These are phyloP conservation scores for Nitzschia inconspicua DNA, from an alignment of 108 stramenopile genomes.

Conservation along the genomic window DNA sequence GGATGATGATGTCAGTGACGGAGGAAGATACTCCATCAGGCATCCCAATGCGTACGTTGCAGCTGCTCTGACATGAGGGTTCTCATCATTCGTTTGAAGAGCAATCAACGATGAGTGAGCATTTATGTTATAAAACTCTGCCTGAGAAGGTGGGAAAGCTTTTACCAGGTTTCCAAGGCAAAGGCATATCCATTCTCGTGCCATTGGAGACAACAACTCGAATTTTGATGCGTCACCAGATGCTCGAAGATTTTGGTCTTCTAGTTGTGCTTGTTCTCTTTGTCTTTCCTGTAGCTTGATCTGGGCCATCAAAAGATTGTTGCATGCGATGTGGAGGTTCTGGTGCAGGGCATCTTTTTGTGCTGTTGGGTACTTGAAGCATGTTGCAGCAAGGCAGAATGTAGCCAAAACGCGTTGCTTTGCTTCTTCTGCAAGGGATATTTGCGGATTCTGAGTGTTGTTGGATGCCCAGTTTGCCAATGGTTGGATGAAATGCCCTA, in stretches of 20 bases:
- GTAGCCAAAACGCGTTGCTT: slow-evolving; percentile 87
- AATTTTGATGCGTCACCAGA: slow-evolving; percentile 4
- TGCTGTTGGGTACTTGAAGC: slow-evolving; percentile 70
- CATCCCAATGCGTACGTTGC: slow-evolving; percentile 88
- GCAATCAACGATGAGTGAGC: slow-evolving; percentile 65
- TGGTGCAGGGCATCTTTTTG: slow-evolving; percentile 84
- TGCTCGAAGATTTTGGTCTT: slow-evolving; percentile 15
- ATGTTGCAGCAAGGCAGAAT: slow-evolving; percentile 82
- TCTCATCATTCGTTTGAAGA: slow-evolving; percentile 48
- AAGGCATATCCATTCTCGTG: slow-evolving; percentile 85
- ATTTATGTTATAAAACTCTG: slow-evolving; percentile 50
- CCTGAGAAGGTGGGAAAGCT: slow-evolving; percentile 58
- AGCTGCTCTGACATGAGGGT: slow-evolving; percentile 77
- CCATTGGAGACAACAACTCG: slow-evolving; percentile 29
- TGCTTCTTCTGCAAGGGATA: slow-evolving; percentile 36
- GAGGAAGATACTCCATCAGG: slow-evolving; percentile 37
- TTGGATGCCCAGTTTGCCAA: slow-evolving; percentile 44
- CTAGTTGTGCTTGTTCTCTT: slow-evolving; percentile 12
- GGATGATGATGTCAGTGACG: slow-evolving; percentile 1
- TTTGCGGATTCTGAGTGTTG: slow-evolving; percentile 5
- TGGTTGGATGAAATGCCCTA: slow-evolving; percentile 85
- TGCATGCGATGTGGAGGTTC: slow-evolving; percentile 69
- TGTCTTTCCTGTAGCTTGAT: slow-evolving; percentile 21
- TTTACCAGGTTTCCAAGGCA: slow-evolving; percentile 79
- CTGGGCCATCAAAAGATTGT: slow-evolving; percentile 51